Base-by-base conservation (phyloP, 2,329 filamentous ascomycete genomes). In the Aspergillus pseudoviridinutans region DNA sequence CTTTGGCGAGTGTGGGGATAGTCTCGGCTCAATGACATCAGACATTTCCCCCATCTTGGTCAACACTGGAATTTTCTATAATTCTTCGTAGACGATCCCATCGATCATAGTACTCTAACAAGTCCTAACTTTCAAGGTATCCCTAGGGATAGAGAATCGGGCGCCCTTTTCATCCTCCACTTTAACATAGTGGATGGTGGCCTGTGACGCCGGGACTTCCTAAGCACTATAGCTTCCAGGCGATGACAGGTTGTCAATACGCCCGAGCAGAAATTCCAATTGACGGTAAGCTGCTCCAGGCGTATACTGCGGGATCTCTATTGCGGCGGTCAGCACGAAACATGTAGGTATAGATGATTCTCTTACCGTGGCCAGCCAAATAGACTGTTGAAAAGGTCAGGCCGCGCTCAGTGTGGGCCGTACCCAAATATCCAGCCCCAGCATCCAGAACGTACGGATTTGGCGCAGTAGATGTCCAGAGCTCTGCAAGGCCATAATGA, bases 261-360 rank as follows among this genome's bases (percentile, higher is more conserved):
- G 78, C 0, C 90, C 90, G 1, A 95, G 78, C 64, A 94, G 71
- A 66, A 89, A 88, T 78, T 94, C 90, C 22, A 93, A 70, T 57
- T 90, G 87, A 35, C 90, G 78, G 68, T 89, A 91, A 0, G 87
- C 82, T 0, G 86, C 87, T 14, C 80, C 82, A 0, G 89, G 87
- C 20, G 85, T 82, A 66, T 89, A 91, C 71, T 89, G 84, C 0
- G 82, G 82, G 5, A 83, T 71, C 59, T 73, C 66, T 67, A 35
- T 6, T 67, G 14, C 22, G 20, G 10, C 90, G 87, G 0, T 88
- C 88, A 1, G 80, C 76, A 22, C 87, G 68, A 49, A 82, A 77
- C 76, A 25, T 79, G 79, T 3, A 85, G 14, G 24, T 9, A 7
- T 6, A 38, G 28, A 25, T 14, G 12, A 20, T 10, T 14, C 10